Conservation (phyloP, 257 asterid genomes). For the Nicotiana paniculata region DNA sequence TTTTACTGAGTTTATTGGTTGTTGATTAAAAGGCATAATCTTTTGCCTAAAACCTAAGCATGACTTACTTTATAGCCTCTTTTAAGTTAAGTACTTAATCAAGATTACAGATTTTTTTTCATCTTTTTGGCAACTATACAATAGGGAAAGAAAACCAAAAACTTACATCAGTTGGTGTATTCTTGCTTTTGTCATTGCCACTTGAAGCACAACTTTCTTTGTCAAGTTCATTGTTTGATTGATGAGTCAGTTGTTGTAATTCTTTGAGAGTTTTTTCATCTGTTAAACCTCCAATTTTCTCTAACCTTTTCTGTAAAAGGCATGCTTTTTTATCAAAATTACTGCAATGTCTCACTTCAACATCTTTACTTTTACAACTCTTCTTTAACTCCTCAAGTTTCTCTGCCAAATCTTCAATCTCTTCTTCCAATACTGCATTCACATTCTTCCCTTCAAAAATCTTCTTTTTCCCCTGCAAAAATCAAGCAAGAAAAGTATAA, state of each 20-base stretch:
- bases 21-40: neutral
- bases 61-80: neutral
- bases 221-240: conserved; percentile 23
- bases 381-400: conserved; percentile 47
- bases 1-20: too few relatives aligned
- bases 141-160: neutral
- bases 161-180: conserved; percentile 37
- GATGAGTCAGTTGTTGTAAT: conserved; percentile 21
- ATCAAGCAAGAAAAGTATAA: neutral
- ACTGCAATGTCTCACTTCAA: conserved; percentile 28
- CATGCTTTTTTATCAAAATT: conserved; percentile 57
- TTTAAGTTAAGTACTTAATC: neutral
- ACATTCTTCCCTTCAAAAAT: conserved; percentile 51
- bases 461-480: conserved; percentile 57
- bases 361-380: conserved; percentile 29
- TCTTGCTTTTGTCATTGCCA: conserved; percentile 6
- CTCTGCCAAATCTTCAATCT: conserved; percentile 51
- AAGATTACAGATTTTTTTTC: neutral
- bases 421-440: conserved; percentile 49
- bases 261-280: conserved; percentile 19
- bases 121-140: neutral
- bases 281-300: conserved; percentile 42
- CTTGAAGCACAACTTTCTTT: conserved; percentile 14
- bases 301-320: conserved; percentile 45
- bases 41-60: neutral